phyloP scores from a whole-genome alignment of 345 rosid species.

The Balakata baccata region DNA sequence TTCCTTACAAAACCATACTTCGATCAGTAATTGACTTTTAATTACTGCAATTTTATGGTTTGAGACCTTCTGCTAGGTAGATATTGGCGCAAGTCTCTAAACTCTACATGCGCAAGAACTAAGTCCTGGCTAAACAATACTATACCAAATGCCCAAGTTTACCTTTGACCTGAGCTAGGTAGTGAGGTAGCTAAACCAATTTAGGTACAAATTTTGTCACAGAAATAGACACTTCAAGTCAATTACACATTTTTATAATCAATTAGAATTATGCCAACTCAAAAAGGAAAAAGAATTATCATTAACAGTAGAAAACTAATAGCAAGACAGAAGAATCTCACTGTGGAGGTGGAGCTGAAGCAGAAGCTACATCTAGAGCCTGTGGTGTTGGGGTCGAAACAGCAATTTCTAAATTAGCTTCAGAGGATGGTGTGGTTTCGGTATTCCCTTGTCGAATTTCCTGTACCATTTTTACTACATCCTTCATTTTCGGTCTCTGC shows the following conservation, averaged over 20 bases:
- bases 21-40: no score
- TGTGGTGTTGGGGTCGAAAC: conserved; percentile 18
- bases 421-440: conserved; percentile 12
- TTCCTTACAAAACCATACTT: no score
- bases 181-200: conserved; percentile 24
- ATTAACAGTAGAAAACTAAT: not conserved
- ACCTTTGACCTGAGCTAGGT: conserved; percentile 18
- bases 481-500: conserved; percentile 28
- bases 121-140: conserved; percentile 11
- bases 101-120: conserved; percentile 11
- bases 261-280: conserved; percentile 11
- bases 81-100: not conserved
- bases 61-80: no score
- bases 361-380: conserved; percentile 11
- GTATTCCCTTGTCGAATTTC: conserved; percentile 15
- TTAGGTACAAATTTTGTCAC: conserved; percentile 11
- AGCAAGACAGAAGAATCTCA: conserved; percentile 4
- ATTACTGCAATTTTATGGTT: no score
- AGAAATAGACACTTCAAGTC: conserved; percentile 1
- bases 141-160: conserved; percentile 14
- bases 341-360: conserved; percentile 9
- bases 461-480: conserved; percentile 30
- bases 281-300: not conserved
- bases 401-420: conserved; percentile 6
- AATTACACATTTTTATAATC: conserved; percentile 11